Conservation (phyloP, 352 stramenopile species). For the Globisporangium solare region DNA sequence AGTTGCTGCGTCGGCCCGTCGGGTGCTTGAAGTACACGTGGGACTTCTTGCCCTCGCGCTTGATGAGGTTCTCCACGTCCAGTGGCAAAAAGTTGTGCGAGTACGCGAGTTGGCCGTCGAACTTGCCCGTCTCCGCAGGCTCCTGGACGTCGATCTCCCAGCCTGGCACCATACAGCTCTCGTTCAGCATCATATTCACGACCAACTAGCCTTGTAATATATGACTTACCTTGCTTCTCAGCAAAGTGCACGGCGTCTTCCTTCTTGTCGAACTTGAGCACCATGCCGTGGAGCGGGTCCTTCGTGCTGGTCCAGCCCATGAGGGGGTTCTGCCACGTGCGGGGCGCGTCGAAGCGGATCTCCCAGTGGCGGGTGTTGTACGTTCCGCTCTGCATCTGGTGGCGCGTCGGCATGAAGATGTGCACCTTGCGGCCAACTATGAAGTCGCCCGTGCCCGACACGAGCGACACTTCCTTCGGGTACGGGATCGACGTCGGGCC, state of each 20-base stretch:
- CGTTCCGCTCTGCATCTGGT: conserved; percentile 84
- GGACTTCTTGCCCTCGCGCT: conserved; percentile 78
- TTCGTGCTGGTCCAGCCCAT: conserved; percentile 93
- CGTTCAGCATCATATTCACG: background rate
- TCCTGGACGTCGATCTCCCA: conserved; percentile 85
- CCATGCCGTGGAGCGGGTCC: conserved; percentile 83
- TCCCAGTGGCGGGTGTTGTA: conserved; percentile 85
- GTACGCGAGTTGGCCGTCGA: conserved; percentile 79
- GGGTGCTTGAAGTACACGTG: conserved; percentile 72
- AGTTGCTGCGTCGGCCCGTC: conserved; percentile 75
- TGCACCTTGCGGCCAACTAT: conserved; percentile 58
- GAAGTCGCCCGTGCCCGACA: conserved; percentile 65
- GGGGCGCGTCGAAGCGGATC: conserved; percentile 67
- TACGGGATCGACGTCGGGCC: conserved; percentile 48
- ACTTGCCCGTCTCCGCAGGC: conserved; percentile 63
- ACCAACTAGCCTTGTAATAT: background rate
- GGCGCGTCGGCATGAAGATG: conserved; percentile 69
- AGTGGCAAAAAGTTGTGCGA: conserved; percentile 83
- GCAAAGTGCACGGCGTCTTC: conserved; percentile 75
- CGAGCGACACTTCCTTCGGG: conserved; percentile 56
- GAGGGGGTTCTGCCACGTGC: conserved; percentile 90
- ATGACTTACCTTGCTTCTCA: conserved; percentile 63
- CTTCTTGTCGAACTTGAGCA: conserved; percentile 87
- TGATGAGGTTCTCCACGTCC: conserved; percentile 70
- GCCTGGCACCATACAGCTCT: conserved; percentile 10